These are phyloP conservation scores for Microascus cirrosus DNA, from an alignment of 2,329 filamentous ascomycete species.

Conservation along the genomic window DNA sequence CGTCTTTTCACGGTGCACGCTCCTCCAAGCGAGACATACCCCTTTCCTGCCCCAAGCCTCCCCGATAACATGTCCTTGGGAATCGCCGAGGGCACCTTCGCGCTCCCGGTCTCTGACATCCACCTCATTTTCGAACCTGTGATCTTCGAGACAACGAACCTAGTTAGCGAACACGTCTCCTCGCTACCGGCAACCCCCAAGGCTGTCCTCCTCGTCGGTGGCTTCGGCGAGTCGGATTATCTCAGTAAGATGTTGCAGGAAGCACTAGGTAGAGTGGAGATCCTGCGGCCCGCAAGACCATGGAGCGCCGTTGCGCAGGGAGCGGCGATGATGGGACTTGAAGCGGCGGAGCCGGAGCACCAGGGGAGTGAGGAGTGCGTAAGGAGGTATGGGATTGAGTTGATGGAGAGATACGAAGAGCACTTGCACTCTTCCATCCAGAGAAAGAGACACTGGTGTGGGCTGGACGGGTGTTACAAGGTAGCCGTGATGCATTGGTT, in stretches of 20 bases:
- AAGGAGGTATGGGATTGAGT: slow-evolving; percentile 30
- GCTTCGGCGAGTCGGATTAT: slow-evolving; percentile 34
- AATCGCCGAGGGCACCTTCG: slow-evolving; percentile 22
- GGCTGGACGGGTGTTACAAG: slow-evolving; percentile 22
- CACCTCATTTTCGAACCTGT: slow-evolving; percentile 26
- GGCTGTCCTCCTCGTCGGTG: slow-evolving; percentile 35
- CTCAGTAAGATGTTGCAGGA: slow-evolving; percentile 27
- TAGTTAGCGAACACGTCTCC: slow-evolving; percentile 19
- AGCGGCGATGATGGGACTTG: slow-evolving; percentile 36
- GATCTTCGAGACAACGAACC: slow-evolving; percentile 9
- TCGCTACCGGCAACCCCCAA: slow-evolving; percentile 28
- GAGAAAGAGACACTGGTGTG: slow-evolving; percentile 22
- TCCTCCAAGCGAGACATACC: slow-evolving; percentile 21
- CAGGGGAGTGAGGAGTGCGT: slow-evolving; percentile 26
- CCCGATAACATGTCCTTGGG: slow-evolving; percentile 22
- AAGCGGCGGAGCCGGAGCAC: slow-evolving; percentile 22
- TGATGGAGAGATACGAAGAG: slow-evolving; percentile 18
- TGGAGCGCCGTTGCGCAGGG: slow-evolving; percentile 41
- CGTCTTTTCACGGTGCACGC: slow-evolving; percentile 19
- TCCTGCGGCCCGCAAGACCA: slow-evolving; percentile 35
- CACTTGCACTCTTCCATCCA: slow-evolving; percentile 17
- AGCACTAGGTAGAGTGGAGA: slow-evolving; percentile 22
- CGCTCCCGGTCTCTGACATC: slow-evolving; percentile 24
- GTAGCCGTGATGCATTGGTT: slow-evolving; percentile 31
- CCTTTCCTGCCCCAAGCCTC: slow-evolving; percentile 22